Evolutionary conservation across 495 filamentous ascomycete genomes (phyloP), one percentile per base, ranked within the genome.

Genomic region (Gamarada debralockiae): DNA sequence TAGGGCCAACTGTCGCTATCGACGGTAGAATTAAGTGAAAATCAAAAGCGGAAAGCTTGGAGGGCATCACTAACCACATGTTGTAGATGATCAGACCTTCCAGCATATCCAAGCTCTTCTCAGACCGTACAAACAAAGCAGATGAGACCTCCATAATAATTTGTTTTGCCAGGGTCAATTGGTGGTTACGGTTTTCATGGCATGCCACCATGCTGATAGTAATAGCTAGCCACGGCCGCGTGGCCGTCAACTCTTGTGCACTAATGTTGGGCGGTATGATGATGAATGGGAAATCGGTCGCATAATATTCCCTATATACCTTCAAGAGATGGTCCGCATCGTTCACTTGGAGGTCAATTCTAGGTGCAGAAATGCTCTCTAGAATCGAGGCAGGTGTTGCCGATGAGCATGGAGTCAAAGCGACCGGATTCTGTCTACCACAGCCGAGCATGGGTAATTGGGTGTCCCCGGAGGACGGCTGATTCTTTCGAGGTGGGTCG

Each of bases 61-160:
- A 12, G 17, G 8, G 13, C 22, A 37, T 15, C 13, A 24, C 12
- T 37, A 23, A 56, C 58, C 58, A 61, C 12, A 40, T 20, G 29
- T 61, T 61, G 39, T 41, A 55, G 13, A 61, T 29, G 2, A 57
- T 22, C 3, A 61, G 23, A 23, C 50, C 33, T 36, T 61, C 53
- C 15, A 61, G 51, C 50, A 61, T 57, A 34, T 61, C 58, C 8
- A 61, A 34, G 17, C 48, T 61, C 23, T 55, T 61, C 27, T 61
- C 58, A 9, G 44, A 50, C 21, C 42, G 18, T 1, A 54, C 2
- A 15, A 57, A 18, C 41, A 57, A 47, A 1, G 53, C 53, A n/a
- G 17, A 8, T 14, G 50, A 18, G 9, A 61, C 25, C 6, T 57
- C 58, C 3, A 33, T 21, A 2, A 53, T 20, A 3, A 57, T 33